These are phyloP conservation scores for Coleophoma crateriformis DNA, from an alignment of 2,329 filamentous ascomycete genomes.

Conservation along the genomic window DNA sequence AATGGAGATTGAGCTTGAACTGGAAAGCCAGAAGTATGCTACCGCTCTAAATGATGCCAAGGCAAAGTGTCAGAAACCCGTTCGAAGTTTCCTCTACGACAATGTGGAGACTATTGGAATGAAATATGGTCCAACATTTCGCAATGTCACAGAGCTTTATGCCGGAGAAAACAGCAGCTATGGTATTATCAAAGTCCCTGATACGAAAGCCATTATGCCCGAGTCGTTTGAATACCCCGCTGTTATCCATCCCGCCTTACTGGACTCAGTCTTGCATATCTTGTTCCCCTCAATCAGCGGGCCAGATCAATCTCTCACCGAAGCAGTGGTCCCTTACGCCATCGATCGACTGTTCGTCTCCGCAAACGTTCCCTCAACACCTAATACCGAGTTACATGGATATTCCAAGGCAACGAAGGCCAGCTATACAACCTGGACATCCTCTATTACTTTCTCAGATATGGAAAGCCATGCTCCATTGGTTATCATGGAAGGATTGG, in stretches of 20 bases:
- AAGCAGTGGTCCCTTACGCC: neutral
- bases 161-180: neutral
- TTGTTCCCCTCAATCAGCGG: neutral
- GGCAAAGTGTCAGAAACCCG: neutral
- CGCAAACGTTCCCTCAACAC: neutral
- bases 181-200: neutral
- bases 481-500: conserved; percentile 23
- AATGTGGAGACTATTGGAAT: neutral
- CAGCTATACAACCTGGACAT: neutral
- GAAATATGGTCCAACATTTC: neutral
- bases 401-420: neutral
- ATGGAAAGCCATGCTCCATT: neutral
- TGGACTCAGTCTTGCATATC: neutral
- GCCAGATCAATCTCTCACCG: neutral
- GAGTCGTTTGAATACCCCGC: neutral
- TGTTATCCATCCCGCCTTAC: neutral
- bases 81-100: neutral
- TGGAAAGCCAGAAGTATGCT: neutral
- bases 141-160: neutral
- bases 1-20: neutral
- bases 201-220: neutral
- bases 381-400: neutral
- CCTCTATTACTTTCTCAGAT: neutral
- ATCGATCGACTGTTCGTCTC: neutral
- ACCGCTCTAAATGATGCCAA: neutral